These are phyloP conservation scores for Candida gigantensis DNA, from an alignment of 1,139 yeast genomes.

Conservation along the genomic window DNA sequence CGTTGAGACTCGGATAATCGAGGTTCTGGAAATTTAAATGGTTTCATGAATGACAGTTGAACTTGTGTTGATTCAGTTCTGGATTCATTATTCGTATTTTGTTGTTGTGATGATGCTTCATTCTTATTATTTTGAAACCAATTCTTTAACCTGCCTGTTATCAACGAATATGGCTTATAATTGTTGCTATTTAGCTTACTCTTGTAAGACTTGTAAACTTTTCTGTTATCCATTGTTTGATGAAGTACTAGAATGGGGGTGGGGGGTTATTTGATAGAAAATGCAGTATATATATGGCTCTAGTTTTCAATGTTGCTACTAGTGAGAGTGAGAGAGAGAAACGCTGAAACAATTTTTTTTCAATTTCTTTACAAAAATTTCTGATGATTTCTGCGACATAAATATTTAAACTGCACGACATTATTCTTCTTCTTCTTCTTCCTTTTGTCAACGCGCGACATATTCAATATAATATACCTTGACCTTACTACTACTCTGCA, in stretches of 20 bases:
- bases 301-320: background rate
- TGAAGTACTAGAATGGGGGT: background rate
- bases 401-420: no score
- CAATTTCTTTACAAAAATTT: background rate
- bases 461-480: no score
- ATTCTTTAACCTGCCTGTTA: constrained; percentile 36
- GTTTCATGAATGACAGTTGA: constrained; percentile 6
- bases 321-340: background rate
- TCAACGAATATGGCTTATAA: constrained; percentile 17
- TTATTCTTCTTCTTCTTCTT: no score
- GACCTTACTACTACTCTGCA: no score
- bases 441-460: no score
- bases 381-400: background rate
- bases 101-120: constrained; percentile 6
- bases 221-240: constrained; percentile 41
- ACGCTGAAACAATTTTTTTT: background rate
- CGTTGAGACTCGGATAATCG: background rate
- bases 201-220: constrained; percentile 34
- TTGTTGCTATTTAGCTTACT: constrained; percentile 20
- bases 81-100: constrained; percentile 1
- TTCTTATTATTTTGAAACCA: constrained; percentile 18
- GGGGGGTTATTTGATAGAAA: no score
- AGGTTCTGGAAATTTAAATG: constrained; percentile 9
- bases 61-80: constrained; percentile 6
- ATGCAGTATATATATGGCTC: no score